These are phyloP conservation scores for Acanthamoeba sp. DNA, from an alignment of 208 protist species.

Conservation along the genomic window DNA sequence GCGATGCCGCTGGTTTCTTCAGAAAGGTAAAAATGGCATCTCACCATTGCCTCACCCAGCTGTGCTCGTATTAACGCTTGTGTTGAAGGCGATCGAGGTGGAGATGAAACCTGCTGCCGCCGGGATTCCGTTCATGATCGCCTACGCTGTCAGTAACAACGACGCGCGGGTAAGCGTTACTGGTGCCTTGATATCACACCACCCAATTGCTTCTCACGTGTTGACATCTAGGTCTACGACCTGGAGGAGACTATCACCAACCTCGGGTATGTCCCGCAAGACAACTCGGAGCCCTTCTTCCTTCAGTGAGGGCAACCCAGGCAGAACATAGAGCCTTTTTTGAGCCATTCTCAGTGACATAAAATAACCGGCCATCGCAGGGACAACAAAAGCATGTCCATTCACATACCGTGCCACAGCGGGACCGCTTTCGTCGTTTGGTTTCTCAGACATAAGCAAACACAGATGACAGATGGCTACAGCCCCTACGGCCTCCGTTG, in stretches of 20 bases:
- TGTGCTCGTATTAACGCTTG: neutral
- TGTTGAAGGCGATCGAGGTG: neutral
- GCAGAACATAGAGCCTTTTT: too few species aligned
- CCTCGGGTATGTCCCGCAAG: constrained; percentile 14
- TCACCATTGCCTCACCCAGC: neutral
- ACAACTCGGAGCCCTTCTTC: constrained; percentile 32
- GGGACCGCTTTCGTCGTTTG: too few species aligned
- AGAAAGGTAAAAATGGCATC: neutral
- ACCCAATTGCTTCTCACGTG: too few species aligned
- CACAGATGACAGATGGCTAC: too few species aligned
- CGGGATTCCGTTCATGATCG: constrained; percentile 48
- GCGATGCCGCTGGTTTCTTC: constrained; percentile 11
- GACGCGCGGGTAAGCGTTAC: neutral
- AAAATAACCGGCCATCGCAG: too few species aligned
- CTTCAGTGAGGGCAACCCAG: neutral
- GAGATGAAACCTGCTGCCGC: neutral
- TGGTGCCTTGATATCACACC: neutral
- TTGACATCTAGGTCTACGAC: neutral
- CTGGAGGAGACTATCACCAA: constrained; percentile 16
- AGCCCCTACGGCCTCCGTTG: too few species aligned
- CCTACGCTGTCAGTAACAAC: constrained; percentile 51
- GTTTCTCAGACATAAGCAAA: too few species aligned
- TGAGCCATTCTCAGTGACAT: too few species aligned
- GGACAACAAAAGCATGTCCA: too few species aligned
- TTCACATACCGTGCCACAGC: too few species aligned